Percentiles rank a stretch among this genome's conserved stretches.
Conservation (phyloP, 371 early-diverging fungal species). For the Blastocladiella emersonii region DNA sequence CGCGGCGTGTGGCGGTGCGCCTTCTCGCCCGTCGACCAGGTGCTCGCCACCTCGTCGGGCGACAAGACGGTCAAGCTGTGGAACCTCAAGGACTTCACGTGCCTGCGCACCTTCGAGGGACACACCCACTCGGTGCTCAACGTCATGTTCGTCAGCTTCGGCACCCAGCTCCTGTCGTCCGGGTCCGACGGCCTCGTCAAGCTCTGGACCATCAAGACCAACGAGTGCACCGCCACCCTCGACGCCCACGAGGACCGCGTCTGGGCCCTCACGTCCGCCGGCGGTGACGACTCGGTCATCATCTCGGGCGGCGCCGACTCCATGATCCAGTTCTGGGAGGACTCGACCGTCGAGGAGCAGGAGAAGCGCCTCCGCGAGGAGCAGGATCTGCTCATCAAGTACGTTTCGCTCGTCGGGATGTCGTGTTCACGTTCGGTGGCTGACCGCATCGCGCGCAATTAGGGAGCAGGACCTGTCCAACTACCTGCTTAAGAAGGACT, state of each 20-base stretch:
- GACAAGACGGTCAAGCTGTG: slow-evolving; percentile 91
- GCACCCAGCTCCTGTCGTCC: slow-evolving; percentile 70
- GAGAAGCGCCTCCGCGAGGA: slow-evolving; percentile 46
- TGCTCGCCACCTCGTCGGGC: slow-evolving; percentile 76
- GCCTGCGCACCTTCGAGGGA: slow-evolving; percentile 87
- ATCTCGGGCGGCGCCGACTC: slow-evolving; percentile 85
- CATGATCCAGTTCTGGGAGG: slow-evolving; percentile 77
- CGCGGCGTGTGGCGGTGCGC: slow-evolving; percentile 88
- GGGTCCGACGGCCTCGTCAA: slow-evolving; percentile 90
- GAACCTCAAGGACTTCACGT: slow-evolving; percentile 72
- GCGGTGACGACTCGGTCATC: slow-evolving; percentile 49
- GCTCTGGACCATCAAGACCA: slow-evolving; percentile 82
- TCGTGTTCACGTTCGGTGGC: not conserved
- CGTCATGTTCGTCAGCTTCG: slow-evolving; percentile 66
- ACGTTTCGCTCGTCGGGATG: slow-evolving; percentile 5
- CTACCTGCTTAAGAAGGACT: slow-evolving; percentile 71
- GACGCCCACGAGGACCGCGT: slow-evolving; percentile 85
- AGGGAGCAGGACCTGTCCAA: slow-evolving; percentile 84
- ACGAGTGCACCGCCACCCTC: slow-evolving; percentile 73
- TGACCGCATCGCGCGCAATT: not conserved
- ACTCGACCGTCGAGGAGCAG: slow-evolving; percentile 67
- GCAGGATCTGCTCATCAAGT: slow-evolving; percentile 51
- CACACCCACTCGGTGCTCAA: slow-evolving; percentile 86
- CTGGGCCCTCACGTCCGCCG: slow-evolving; percentile 70
- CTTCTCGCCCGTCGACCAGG: slow-evolving; percentile 82